A percentile compares a stretch with the other conserved stretches of the same genome.
phyloP scores from a whole-genome alignment of 208 protist genomes.

The Crithidia expoeki region DNA sequence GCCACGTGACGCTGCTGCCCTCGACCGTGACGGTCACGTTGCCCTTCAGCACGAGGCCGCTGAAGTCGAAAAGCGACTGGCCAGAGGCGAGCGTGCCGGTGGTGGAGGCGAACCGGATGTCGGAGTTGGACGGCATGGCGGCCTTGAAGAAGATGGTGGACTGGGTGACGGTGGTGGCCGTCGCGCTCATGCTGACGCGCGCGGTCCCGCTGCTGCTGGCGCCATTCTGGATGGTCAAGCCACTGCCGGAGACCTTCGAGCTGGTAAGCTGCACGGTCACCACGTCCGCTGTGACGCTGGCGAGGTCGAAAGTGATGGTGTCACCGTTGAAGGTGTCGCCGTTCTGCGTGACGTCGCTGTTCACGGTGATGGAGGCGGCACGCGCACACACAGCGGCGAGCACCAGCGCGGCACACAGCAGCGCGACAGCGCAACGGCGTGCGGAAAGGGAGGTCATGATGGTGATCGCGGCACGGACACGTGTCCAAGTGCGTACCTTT shows the following conservation, averaged over 20 bases:
- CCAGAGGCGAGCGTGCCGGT: conserved; percentile 9
- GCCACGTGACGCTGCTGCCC: conserved; percentile 19
- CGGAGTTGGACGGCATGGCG: conserved; percentile 24
- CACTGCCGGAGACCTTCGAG: conserved; percentile 21
- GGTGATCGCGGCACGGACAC: not conserved
- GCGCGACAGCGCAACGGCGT: conserved; percentile 19
- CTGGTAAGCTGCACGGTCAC: conserved; percentile 23
- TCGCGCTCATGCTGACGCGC: conserved; percentile 23
- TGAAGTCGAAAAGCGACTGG: conserved; percentile 35
- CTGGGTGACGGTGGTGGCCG: conserved; percentile 2
- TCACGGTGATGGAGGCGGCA: conserved; percentile 3
- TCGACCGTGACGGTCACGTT: conserved; percentile 20
- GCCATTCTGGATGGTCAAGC: conserved; percentile 12
- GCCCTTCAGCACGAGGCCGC: conserved; percentile 8
- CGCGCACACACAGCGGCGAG: conserved; percentile 23
- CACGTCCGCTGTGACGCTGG: conserved; percentile 3
- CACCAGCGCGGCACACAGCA: conserved; percentile 28
- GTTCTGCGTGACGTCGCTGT: conserved; percentile 6
- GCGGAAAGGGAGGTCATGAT: not conserved
- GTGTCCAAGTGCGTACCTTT: not conserved
- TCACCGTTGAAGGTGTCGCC: conserved; percentile 15
- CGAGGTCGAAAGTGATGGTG: conserved; percentile 18
- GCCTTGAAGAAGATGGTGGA: conserved; percentile 15
- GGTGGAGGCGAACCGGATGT: conserved; percentile 28
- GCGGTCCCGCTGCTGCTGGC: not conserved